Evolutionary conservation across 371 early-diverging fungal genomes (phyloP), one percentile per base, ranked within the genome.

Genomic region (Nematocida sp.): DNA sequence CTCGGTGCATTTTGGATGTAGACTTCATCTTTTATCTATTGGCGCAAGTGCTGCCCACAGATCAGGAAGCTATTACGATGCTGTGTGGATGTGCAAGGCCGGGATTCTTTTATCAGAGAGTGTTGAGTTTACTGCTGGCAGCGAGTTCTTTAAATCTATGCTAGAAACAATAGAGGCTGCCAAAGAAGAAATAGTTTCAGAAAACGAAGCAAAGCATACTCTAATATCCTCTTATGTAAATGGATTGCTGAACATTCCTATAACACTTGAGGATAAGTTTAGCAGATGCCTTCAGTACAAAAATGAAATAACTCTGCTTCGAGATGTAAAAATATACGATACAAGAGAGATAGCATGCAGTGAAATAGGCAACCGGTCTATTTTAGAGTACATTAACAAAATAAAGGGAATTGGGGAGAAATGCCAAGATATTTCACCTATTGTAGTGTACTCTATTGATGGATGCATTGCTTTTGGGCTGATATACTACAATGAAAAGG

Each of bases 281-380:
- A 18, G 42, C 9, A 45, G 74, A 45, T 74, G 47, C 56, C 18
- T 54, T 15, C 72, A 66, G 74, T 74, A 74, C 45, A 46, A 25
- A 40, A 55, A n/a, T 25, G 66, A 74, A 47, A 20, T 42, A 11
- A 54, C 74, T 3, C 56, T 74, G 9, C 55, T 74, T 4, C 4
- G 74, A 40, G 74, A 74, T 52, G 40, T 74, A 20, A 74, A 74
- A 52, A 74, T 74, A 64, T 74, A 74, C 55, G 74, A 74, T 39
- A 7, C 74, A 4, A 0, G 74, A 39, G 74, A 74, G 27, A 23
- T 58, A 9, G 25, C n/a, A 58, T 23, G 40, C 1, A 9, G 39
- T 11, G 39, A 20, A 44, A 57, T 33, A 44, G 39, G 18, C 1
- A 44, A 25, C 47, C 62, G 27, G 11, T 52, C 27, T 4, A 66